Base-by-base conservation (phyloP, 306 rosid genomes). In the Alnus glutinosa region DNA sequence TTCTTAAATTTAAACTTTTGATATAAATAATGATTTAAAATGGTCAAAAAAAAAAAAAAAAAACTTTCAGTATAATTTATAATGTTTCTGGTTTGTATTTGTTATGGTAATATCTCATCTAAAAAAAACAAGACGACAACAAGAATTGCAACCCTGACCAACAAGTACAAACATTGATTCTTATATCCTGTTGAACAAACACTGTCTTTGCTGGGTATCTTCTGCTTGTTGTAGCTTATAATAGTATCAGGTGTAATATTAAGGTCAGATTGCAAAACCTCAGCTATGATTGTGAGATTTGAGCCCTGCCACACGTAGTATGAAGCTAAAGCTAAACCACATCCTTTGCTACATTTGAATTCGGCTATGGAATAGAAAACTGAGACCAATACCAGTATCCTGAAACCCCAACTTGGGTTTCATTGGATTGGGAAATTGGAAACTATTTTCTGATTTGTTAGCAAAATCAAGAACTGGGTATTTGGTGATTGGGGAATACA, bases 271-370 rank as follows among this genome's bases (percentile, higher is more conserved):
- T 79, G 37, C 83, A 90, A 75, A 9, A 69, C 15, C 10, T 9
- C 0, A 1, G 83, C 30, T 15, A 89, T 44, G 7, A 55, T 15
- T 4, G 28, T 0, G 0, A 93, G 30, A n/a, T 4, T 0, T 30
- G 85, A 4, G 0, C 2, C 4, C 1, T 11, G 5, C 79, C 18
- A 14, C 1, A 86, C 51, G 51, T 52, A 80, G 78, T 86, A 89
- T 2, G 96, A 94, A 72, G 90, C 98, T 61, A 90, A 64, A 78
- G 98, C 98, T 77, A 84, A 34, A 11, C 36, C 85, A 83, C 98
- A 94, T 16, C 80, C 79, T 47, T 70, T 73, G 5, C 79, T 50
- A 79, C 97, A 94, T 36, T 75, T 79, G 8, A 97, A 80, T 79
- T 88, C 87, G 4, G 80, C 92, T 4, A 28, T 76, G 59, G 59